Conservation (phyloP, 1,139 yeast genomes). For the Scheffersomyces cryptocercus region DNA sequence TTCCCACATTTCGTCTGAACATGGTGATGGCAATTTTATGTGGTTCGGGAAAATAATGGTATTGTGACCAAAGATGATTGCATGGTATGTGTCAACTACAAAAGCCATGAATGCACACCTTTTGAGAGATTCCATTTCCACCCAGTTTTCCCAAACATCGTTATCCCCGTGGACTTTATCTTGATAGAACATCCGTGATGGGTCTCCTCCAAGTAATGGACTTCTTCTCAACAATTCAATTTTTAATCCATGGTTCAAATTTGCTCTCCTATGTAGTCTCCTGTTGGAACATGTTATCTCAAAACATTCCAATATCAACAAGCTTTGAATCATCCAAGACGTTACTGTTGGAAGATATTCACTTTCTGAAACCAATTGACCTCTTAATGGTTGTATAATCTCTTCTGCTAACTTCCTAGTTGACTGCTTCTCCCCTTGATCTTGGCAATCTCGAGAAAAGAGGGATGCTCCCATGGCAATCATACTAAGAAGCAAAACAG, state of each 20-base stretch:
- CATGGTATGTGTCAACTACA: conserved; percentile 31
- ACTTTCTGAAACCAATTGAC: conserved; percentile 57
- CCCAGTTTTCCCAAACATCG: conserved; percentile 31
- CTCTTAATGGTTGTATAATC: conserved; percentile 63
- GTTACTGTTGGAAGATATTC: conserved; percentile 58
- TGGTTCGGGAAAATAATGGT: conserved; percentile 31
- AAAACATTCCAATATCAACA: conserved; percentile 59
- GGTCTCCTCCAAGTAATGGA: conserved; percentile 69
- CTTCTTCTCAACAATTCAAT: conserved; percentile 69
- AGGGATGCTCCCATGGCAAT: conserved; percentile 49
- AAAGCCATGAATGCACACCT: conserved; percentile 33
- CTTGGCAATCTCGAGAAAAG: conserved; percentile 15
- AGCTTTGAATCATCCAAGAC: conserved; percentile 64
- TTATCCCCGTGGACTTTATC: conserved; percentile 1
- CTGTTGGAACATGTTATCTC: conserved; percentile 53
- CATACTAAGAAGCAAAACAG: conserved; percentile 55
- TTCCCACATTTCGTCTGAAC: conserved; percentile 36
- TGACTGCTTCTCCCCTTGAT: too few relatives aligned
- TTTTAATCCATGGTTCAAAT: conserved; percentile 72
- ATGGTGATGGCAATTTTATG: conserved; percentile 30
- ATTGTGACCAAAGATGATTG: conserved; percentile 33
- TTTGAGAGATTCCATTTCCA: conserved; percentile 33
- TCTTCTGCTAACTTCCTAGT: conserved; percentile 21
- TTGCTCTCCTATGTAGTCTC: conserved; percentile 68
- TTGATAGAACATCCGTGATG: conserved; percentile 17